Evolutionary conservation across 2,329 filamentous ascomycete genomes (phyloP).

Genomic region (Aspergillus floridensis): DNA sequence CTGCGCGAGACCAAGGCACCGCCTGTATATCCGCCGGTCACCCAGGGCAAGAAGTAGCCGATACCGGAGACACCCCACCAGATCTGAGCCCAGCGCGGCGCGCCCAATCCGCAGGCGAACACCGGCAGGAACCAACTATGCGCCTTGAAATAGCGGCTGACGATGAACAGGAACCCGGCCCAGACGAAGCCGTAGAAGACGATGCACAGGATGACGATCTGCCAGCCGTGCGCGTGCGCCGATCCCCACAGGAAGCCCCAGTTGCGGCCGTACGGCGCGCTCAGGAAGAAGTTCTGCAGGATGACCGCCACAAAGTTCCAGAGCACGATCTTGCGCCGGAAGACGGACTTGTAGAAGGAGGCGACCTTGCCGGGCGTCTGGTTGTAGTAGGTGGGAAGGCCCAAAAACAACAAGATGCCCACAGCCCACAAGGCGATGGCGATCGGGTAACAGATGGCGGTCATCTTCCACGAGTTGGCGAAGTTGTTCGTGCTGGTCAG

Average conservation of each 20-base stretch:
- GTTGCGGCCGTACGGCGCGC: constrained; percentile 63
- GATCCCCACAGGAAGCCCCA: constrained; percentile 63
- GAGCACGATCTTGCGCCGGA: constrained; percentile 51
- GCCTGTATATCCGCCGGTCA: constrained; percentile 49
- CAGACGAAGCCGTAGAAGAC: constrained; percentile 55
- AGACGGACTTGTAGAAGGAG: constrained; percentile 61
- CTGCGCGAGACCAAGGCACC: constrained; percentile 55
- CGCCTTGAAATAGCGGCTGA: constrained; percentile 54
- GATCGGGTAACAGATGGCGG: constrained; percentile 56
- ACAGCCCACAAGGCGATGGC: constrained; percentile 55
- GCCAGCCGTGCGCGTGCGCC: constrained; percentile 55
- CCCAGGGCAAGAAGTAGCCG: constrained; percentile 62
- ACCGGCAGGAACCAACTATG: constrained; percentile 67
- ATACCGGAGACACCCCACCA: constrained; percentile 62
- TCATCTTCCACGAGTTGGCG: constrained; percentile 44
- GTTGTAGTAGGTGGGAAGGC: constrained; percentile 64
- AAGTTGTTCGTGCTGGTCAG: constrained; percentile 33
- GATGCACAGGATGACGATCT: constrained; percentile 53
- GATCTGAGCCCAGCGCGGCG: constrained; percentile 65
- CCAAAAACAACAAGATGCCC: constrained; percentile 55
- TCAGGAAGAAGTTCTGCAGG: constrained; percentile 65
- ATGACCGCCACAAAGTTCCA: constrained; percentile 60
- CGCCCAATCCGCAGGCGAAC: constrained; percentile 62
- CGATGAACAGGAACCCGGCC: constrained; percentile 45
- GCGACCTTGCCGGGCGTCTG: constrained; percentile 62